A percentile compares a stretch with the other conserved stretches of the same genome.
Conservation (phyloP, 352 stramenopile genomes). For the Phytophthora chlamydospora region DNA sequence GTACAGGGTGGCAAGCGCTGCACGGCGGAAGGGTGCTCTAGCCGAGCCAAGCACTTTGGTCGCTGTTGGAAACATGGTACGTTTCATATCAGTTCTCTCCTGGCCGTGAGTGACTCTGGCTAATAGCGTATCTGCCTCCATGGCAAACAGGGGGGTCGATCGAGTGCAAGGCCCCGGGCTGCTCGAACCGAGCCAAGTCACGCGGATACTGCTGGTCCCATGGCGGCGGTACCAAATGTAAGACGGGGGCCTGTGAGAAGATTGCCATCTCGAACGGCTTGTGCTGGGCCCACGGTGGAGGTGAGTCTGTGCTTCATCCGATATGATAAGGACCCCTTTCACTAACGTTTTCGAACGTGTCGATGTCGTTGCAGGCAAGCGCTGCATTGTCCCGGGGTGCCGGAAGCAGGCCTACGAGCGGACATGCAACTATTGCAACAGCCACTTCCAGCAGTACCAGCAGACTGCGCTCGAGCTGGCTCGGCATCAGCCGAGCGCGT, state of each 20-base stretch:
- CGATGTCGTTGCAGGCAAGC: constrained; percentile 36
- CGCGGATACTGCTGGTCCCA: constrained; percentile 83
- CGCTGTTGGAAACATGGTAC: constrained; percentile 72
- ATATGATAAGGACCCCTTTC: not conserved
- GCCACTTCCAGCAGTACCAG: constrained; percentile 50
- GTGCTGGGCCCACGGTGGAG: constrained; percentile 75
- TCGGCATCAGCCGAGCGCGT: constrained; percentile 4
- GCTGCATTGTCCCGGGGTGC: constrained; percentile 54
- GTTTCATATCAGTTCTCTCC: not conserved
- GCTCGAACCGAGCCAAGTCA: constrained; percentile 78
- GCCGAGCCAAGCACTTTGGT: constrained; percentile 68
- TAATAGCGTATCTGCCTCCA: not conserved
- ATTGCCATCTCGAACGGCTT: constrained; percentile 77
- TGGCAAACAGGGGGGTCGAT: constrained; percentile 47
- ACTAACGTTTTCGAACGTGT: not conserved
- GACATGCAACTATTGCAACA: constrained; percentile 71
- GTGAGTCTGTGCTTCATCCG: constrained; percentile 27
- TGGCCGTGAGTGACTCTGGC: not conserved
- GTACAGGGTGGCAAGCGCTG: constrained; percentile 67
- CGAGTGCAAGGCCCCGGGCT: constrained; percentile 67
- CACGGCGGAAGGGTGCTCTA: constrained; percentile 55
- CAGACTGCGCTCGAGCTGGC: constrained; percentile 13
- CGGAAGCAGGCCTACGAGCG: constrained; percentile 66
- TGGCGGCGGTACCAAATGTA: constrained; percentile 79
- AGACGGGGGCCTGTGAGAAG: constrained; percentile 60